A percentile compares a stretch with the other conserved stretches of the same genome.
Evolutionary conservation across 805 yeast species (phyloP).

Genomic region (Saccharomycopsis malanga): DNA sequence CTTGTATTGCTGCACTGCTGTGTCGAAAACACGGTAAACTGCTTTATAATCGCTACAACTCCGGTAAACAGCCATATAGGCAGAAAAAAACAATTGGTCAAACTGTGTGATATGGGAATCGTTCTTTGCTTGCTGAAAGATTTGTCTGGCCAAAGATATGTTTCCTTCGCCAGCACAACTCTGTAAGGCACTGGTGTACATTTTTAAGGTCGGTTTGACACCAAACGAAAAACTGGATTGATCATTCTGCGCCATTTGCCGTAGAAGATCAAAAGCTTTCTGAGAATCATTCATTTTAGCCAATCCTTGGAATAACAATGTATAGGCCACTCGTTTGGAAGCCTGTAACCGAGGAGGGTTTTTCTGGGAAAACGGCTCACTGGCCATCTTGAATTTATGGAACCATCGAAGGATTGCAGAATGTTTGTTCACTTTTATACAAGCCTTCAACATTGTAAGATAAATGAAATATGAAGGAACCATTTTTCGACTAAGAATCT

Average conservation of each 20-base stretch:
- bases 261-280: background rate
- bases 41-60: background rate
- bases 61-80: background rate
- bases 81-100: background rate
- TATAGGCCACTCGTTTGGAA: background rate
- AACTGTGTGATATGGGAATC: background rate
- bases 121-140: background rate
- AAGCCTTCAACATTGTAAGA: slow-evolving; percentile 26
- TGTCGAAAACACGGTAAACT: background rate
- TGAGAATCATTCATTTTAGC: background rate
- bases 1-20: background rate
- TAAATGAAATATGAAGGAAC: slow-evolving; percentile 35
- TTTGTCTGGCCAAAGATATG: background rate
- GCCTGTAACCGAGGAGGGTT: background rate
- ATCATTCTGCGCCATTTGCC: background rate
- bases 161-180: slow-evolving; percentile 1
- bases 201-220: background rate
- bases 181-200: background rate
- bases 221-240: background rate
- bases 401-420: background rate
- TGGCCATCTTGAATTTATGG: background rate
- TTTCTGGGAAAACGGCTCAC: background rate
- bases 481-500: slow-evolving; percentile 39
- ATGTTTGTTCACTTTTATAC: slow-evolving; percentile 25
- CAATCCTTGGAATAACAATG: background rate